Conservation (phyloP, 345 rosid genomes). For the Nephelium lappaceum region DNA sequence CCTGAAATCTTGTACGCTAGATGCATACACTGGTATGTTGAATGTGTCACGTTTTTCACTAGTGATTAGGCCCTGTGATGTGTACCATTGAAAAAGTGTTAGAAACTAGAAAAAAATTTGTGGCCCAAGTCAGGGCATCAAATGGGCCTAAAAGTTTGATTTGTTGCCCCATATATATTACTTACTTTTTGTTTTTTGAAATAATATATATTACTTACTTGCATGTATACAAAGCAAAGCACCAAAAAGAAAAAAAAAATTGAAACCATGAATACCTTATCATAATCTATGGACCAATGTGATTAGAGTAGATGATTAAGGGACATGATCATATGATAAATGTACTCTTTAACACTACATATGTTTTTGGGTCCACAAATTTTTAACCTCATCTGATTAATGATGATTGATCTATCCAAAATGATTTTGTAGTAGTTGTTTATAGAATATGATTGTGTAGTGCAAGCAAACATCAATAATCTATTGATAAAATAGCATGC, state of each 20-base stretch:
- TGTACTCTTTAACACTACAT: background rate
- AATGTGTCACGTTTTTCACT: conserved; percentile 78
- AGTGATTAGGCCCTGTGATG: conserved; percentile 58
- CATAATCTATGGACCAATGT: conserved; percentile 10
- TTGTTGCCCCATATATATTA: background rate
- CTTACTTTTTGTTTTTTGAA: too few species aligned
- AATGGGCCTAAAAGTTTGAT: background rate
- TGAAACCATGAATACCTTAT: conserved; percentile 17
- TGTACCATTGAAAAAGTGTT: background rate
- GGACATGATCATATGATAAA: conserved; percentile 4
- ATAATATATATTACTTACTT: too few species aligned
- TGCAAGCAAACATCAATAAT: background rate
- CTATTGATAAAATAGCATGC: conserved; percentile 27
- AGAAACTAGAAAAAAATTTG: background rate
- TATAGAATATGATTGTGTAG: conserved; percentile 21
- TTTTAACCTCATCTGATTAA: conserved; percentile 7
- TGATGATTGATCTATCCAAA: conserved; percentile 18
- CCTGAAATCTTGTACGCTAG: conserved; percentile 83
- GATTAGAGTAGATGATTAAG: conserved; percentile 24
- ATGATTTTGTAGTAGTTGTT: background rate
- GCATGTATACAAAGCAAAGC: background rate
- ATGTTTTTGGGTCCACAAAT: conserved; percentile 15
- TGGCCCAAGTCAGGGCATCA: background rate
- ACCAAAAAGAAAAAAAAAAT: background rate
- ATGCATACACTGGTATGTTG: conserved; percentile 94